Base-by-base conservation (phyloP, 2,329 filamentous ascomycete genomes). In the Cytospora leucostoma region DNA sequence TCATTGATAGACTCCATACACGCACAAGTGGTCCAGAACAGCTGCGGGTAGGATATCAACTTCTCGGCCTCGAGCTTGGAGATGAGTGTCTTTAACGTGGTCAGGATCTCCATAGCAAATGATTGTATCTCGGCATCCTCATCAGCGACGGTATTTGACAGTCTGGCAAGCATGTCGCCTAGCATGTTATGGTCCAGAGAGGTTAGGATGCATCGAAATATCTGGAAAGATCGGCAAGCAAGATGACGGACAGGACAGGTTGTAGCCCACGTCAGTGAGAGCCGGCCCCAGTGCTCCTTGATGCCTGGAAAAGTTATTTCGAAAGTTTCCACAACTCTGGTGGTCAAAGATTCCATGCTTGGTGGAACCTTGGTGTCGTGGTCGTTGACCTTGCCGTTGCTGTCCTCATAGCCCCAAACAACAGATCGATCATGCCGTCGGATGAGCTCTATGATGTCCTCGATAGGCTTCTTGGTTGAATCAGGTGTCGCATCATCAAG, bases 21-120 rank as follows among this genome's bases (percentile, higher is more conserved):
- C 12, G 95, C 95, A 71, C 93, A 97, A 0, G 92, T 97, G 0
- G 94, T 96, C 96, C 96, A 99, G 76, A 99, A 98, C 1, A 99
- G 80, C 71, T 98, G 94, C 1, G 95, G 95, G 68, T 97, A 97
- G n/a, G 88, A 87, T 55, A 96, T 77, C 2, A 99, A 82, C 72
- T 93, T 90, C 44, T 90, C 85, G 0, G 90, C 83, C 21, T 93
- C 88, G 34, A 98, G 79, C 61, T 94, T 95, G 68, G 88, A 85
- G 63, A 99, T 96, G 52, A 99, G 89, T 0, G 93, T 93, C 72
- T 96, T 93, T 58, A 99, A 76, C 0, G 96, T 99, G 0, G 93
- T 97, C 59, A 99, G 77, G 63, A 99, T 98, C 73, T 99, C 96
- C 89, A 98, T 94, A 0, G 95, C 96, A 71, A 99, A 99, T 0